phyloP scores from a whole-genome alignment of 768 basidiomycete genomes.

The Amyloporia xantha region DNA sequence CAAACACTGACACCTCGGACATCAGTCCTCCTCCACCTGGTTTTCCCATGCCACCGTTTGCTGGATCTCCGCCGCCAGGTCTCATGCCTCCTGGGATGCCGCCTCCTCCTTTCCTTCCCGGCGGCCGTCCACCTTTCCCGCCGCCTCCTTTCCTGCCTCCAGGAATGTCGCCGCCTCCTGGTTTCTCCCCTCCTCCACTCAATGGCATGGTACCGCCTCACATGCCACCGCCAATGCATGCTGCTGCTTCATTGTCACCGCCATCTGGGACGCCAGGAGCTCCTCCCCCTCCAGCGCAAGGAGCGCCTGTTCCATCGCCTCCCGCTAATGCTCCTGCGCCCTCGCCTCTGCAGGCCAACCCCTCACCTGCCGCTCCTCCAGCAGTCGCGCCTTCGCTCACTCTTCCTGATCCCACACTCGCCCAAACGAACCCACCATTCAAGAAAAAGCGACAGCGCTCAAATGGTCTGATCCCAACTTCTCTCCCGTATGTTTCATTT shows the following conservation, averaged over 20 bases:
- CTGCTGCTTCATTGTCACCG: slow-evolving; percentile 16
- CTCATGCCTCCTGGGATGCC: slow-evolving; percentile 34
- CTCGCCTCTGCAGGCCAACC: too few relatives aligned
- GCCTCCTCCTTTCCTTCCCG: slow-evolving; percentile 34
- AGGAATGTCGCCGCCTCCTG: slow-evolving; percentile 26
- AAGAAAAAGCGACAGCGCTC: slow-evolving; percentile 71
- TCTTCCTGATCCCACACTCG: slow-evolving; percentile 50
- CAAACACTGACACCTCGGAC: neutral
- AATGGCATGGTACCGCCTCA: slow-evolving; percentile 17
- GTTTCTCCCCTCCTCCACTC: slow-evolving; percentile 26
- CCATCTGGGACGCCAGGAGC: slow-evolving; percentile 23
- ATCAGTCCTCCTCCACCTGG: slow-evolving; percentile 47
- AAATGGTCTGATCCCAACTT: slow-evolving; percentile 77
- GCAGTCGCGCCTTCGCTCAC: slow-evolving; percentile 24
- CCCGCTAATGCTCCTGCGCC: slow-evolving; percentile 23
- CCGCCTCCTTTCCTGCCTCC: slow-evolving; percentile 33
- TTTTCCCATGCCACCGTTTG: slow-evolving; percentile 32
- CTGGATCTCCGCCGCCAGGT: slow-evolving; percentile 37
- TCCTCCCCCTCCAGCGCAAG: slow-evolving; percentile 23
- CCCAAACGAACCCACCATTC: slow-evolving; percentile 64
- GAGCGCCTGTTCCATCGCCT: slow-evolving; percentile 20
- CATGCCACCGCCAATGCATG: slow-evolving; percentile 17
- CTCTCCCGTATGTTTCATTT: slow-evolving; percentile 50
- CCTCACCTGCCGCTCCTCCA: slow-evolving; percentile 20
- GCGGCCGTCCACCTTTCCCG: slow-evolving; percentile 28